Evolutionary conservation across 495 filamentous ascomycete species (phyloP).

Genomic region (Neurospora pannonica): DNA sequence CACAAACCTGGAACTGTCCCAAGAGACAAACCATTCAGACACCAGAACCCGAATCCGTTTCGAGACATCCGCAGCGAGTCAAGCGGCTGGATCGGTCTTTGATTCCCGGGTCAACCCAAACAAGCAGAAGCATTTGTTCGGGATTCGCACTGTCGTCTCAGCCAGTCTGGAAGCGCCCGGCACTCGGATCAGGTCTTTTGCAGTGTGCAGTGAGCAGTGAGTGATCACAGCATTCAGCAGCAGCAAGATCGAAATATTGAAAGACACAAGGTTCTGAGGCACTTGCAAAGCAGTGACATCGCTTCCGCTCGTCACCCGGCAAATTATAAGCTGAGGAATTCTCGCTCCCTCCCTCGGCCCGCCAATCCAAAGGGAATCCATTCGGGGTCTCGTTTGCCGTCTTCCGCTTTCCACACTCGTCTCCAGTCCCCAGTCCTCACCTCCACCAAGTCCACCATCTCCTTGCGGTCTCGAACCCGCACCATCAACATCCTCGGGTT

Average conservation of each 20-base stretch:
- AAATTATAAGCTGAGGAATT: background rate
- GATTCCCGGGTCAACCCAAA: background rate
- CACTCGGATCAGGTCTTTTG: background rate
- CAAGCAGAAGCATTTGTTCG: background rate
- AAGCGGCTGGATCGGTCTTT: background rate
- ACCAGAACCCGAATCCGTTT: constrained; percentile 2
- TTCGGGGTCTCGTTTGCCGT: constrained; percentile 1
- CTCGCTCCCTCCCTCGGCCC: constrained; percentile 1
- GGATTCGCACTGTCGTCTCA: constrained; percentile 12
- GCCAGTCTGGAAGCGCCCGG: constrained; percentile 7
- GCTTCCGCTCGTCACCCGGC: background rate
- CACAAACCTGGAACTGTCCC: background rate
- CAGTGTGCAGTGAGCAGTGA: background rate
- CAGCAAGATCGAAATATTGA: background rate
- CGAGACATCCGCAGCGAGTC: constrained; percentile 1
- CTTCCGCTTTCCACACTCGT: background rate
- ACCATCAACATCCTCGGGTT: background rate
- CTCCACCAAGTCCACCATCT: background rate
- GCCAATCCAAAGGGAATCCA: background rate
- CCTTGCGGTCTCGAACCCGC: background rate
- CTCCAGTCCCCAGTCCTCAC: background rate
- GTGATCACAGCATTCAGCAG: background rate
- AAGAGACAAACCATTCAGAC: background rate
- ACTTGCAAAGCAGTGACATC: background rate
- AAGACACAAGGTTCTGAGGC: background rate